Evolutionary conservation across 1,284 basidiomycete genomes (phyloP), one percentile per base, ranked within the genome.

Genomic region (Cystobasidiaceae sp.): DNA sequence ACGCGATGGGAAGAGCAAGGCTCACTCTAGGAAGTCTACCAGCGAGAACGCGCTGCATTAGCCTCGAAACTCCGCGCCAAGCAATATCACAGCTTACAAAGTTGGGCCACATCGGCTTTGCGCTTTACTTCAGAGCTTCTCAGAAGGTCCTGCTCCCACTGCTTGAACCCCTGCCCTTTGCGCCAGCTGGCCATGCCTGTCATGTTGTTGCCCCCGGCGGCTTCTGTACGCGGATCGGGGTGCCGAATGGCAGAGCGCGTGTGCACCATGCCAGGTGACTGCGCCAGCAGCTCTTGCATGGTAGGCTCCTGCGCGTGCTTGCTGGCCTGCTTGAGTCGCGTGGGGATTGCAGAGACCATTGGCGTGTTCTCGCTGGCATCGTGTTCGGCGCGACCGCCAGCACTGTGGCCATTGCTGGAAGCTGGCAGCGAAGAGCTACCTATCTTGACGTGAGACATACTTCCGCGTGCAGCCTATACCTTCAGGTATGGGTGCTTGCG

Each of bases 71-170:
- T 11, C 37, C 6, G 15, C 17, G 15, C 44, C 11, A 23, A n/a
- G 3, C 27, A 11, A 46, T 30, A 19, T 58, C 70, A 66, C 19
- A n/a, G 75, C 80, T 75, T 75, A 93, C 92, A 97, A 46, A 97
- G 84, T 75, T 97, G 93, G 25, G 92, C 92, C 11, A 97, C 90
- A 4, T 93, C 96, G 2, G 93, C 88, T 77, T 96, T 96, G 60
- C 93, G 84, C 75, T 85, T 89, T 61, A 96, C 87, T 76, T 97
- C 93, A 15, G 86, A 76, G 68, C 84, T 90, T 32, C 88, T 86
- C 48, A 94, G 74, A 34, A 93, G 79, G 72, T 90, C 87, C 67
- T 83, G 83, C 80, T 94, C 93, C 89, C 89, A 94, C 59, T 85
- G 77, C 75, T 86, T 82, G 71, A 74, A 73, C 39, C 76, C 73